Evolutionary conservation across 805 yeast species (phyloP).

Genomic region (Vanderwaltozyma polyspora): DNA sequence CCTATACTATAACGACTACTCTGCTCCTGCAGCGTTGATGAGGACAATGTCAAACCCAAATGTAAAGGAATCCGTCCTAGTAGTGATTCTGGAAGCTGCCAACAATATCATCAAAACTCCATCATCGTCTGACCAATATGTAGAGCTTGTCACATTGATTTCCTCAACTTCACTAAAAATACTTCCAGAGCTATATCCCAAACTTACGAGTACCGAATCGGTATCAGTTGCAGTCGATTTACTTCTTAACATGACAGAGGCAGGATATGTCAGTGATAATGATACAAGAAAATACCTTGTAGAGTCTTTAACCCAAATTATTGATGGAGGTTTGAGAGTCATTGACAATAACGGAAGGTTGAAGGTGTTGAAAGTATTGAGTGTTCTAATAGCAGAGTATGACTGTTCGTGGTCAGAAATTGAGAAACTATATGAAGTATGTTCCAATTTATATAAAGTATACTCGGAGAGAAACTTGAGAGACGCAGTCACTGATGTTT

Average conservation of each 20-base stretch:
- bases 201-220: conserved; percentile 31
- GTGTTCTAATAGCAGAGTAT: conserved; percentile 41
- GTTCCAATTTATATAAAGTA: conserved; percentile 47
- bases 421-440: conserved; percentile 35
- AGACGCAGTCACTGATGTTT: conserved; percentile 46
- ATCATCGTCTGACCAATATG: conserved; percentile 34
- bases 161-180: conserved; percentile 45
- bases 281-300: conserved; percentile 43
- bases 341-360: conserved; percentile 43
- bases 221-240: conserved; percentile 43
- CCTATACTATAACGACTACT: conserved; percentile 43
- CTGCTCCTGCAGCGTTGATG: conserved; percentile 46
- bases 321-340: conserved; percentile 46
- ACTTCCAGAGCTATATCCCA: conserved; percentile 39
- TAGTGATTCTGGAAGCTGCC: conserved; percentile 44
- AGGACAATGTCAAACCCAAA: conserved; percentile 40
- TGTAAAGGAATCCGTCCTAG: conserved; percentile 58
- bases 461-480: conserved; percentile 56
- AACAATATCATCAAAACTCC: conserved; percentile 35
- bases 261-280: conserved; percentile 45
- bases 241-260: conserved; percentile 41
- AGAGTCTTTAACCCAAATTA: conserved; percentile 44
- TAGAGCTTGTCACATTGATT: conserved; percentile 41
- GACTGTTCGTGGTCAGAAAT: conserved; percentile 45
- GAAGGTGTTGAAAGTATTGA: conserved; percentile 45